Base-by-base conservation (phyloP, 257 asterid genomes). In the Eucommia ulmoides region DNA sequence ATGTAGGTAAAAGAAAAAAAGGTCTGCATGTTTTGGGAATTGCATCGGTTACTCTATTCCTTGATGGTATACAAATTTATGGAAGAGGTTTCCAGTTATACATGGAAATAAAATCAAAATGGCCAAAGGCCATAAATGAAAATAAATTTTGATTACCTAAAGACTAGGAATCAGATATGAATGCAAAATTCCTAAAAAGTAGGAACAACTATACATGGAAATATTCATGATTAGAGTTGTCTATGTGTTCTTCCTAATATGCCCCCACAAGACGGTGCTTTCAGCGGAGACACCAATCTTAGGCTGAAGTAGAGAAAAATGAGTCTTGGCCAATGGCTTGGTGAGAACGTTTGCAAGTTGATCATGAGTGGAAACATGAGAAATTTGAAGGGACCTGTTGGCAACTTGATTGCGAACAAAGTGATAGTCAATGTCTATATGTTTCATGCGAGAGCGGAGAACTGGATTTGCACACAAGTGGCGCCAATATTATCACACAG, bases 401-500 rank as follows among this genome's bases (percentile, higher is more conserved):
- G 0, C 6, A 20, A 45, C 3, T 17, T 45, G 6, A 0, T 45
- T 1, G 14, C 3, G 50, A 0, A 45, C 23, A 45, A 45, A 45
- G 15, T 45, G 50, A 16, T 45, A 45, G 15, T 45, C 50, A 45
- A 45, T 2, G 22, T 21, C 22, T 3, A 45, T 7, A 17, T 45
- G 50, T 10, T 53, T 53, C 29, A 33, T 54, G 1, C 51, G 51
- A 12, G 51, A 22, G 23, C 44, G 60, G 10, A 44, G 44, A 0
- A 41, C 51, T 0, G 60, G 51, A 18, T 24, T 41, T 0, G 42
- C 51, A 42, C 23, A n/a, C 0, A 41, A 5, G 60, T 54, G 21
- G 42, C 60, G 3, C 51, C 51, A 18, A 44, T 10, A 24, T 41
- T 41, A 7, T 54, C 60, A 54, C 51, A 54, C 8, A 8, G 17